Conservation (phyloP, 495 filamentous ascomycete species). For the Pyronema omphalodes region DNA sequence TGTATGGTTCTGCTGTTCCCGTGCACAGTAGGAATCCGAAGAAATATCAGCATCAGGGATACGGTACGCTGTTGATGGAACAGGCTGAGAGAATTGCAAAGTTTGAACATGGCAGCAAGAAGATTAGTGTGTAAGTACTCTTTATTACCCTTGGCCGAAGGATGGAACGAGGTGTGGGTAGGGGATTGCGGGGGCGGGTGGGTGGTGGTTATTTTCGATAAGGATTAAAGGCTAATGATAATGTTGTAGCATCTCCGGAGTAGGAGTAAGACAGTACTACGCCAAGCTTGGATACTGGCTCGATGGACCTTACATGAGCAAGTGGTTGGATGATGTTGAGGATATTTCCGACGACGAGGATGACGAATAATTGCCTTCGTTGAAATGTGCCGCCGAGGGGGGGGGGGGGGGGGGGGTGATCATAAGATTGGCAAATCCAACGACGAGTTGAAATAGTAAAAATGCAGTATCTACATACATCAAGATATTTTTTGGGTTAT, state of each 20-base stretch:
- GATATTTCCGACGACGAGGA: constrained; percentile 4
- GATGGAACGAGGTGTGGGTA: background rate
- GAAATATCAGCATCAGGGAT: constrained; percentile 97
- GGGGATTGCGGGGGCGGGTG: no score
- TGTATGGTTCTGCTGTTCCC: constrained; percentile 89
- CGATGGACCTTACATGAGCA: constrained; percentile 83
- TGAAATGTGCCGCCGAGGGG: background rate
- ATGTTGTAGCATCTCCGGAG: constrained; percentile 50
- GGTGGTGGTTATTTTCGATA: background rate
- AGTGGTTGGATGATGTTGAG: constrained; percentile 29
- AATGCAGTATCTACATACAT: no score
- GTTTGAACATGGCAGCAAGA: constrained; percentile 77
- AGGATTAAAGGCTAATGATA: background rate
- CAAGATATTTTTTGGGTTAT: no score
- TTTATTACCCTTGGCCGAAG: no score
- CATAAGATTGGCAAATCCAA: no score
- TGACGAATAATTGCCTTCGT: constrained; percentile 9
- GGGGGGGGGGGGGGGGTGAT: no score
- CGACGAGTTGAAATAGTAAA: no score
- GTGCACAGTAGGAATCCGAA: constrained; percentile 80
- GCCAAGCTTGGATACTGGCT: constrained; percentile 76
- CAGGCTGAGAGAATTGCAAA: constrained; percentile 89
- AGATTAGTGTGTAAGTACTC: constrained; percentile 53
- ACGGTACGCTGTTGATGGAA: constrained; percentile 91
- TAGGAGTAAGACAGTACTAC: constrained; percentile 89